Conservation (phyloP, 108 stramenopile species). For the Parmales sp. region DNA sequence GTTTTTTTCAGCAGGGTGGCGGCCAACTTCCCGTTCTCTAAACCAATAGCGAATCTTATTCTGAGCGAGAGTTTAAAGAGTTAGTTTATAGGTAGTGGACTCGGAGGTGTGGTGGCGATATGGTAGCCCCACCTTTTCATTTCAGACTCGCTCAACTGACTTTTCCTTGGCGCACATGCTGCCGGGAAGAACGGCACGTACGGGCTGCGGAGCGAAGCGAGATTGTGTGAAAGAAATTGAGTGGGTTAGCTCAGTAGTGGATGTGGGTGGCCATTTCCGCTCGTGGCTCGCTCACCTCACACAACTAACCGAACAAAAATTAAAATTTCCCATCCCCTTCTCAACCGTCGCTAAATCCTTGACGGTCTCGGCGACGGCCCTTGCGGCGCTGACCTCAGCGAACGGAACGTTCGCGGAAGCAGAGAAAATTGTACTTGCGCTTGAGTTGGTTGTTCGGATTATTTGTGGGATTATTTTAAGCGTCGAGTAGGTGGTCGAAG, state of each 20-base stretch:
- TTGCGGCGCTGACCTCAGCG: neutral
- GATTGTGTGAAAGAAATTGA: constrained; percentile 18
- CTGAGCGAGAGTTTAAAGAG: neutral
- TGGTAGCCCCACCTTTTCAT: too few species aligned
- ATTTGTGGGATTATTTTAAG: constrained; percentile 32
- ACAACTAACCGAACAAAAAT: constrained; percentile 58
- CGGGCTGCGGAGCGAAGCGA: constrained; percentile 28
- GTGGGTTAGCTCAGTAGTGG: neutral
- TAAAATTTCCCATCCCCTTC: constrained; percentile 51
- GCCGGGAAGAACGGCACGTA: constrained; percentile 70
- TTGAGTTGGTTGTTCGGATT: neutral
- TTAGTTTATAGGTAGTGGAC: constrained; percentile 13
- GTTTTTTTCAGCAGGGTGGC: constrained; percentile 32
- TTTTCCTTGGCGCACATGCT: constrained; percentile 13
- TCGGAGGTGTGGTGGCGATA: too few species aligned
- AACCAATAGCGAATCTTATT: constrained; percentile 41
- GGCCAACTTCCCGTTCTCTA: constrained; percentile 66
- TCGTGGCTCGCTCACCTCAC: too few species aligned
- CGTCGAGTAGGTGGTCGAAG: constrained; percentile 22
- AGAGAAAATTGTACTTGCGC: constrained; percentile 30
- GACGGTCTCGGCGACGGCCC: neutral
- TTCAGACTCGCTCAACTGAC: neutral
- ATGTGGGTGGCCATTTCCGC: too few species aligned
- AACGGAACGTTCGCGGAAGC: constrained; percentile 36
- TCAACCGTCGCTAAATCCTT: constrained; percentile 26